Base-by-base conservation (phyloP, 2,329 filamentous ascomycete genomes). In the Xylariaceae sp. region DNA sequence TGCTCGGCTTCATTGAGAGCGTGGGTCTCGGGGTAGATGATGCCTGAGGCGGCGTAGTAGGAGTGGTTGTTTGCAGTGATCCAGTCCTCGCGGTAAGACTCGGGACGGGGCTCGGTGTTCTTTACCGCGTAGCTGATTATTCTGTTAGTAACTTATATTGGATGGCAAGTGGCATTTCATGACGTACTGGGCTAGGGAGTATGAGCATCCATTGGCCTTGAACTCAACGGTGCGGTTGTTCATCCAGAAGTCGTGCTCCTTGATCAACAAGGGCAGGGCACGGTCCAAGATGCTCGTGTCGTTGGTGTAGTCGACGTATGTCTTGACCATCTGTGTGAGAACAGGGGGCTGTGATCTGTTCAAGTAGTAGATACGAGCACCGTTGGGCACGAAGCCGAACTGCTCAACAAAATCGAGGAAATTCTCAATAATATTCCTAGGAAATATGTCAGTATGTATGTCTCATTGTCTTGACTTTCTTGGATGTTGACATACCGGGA, bases 341-440 rank as follows among this genome's bases (percentile, higher is more conserved):
- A 89, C 71, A 1, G 86, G 86, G 15, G 86, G 86, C 71, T 88
- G 86, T 1, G 84, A 87, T 35, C 86, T 80, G 70, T 88, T 87
- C 57, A 87, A 76, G 65, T 88, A 89, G 75, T 89, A 88, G 30
- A 82, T 67, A 11, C 86, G 77, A n/a, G 83, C 84, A 6, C 86
- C 86, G 61, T 89, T 89, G 44, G 86, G 86, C 3, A 88, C 79
- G 67, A 88, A 87, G 9, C 86, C 86, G 64, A 82, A 84, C 8
- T 78, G 71, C 9, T 88, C 84, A 3, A 89, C 79, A 44, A 88
- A 77, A 65, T 88, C 86, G 9, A 88, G 74, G 65, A 88, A 88
- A 69, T 89, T 89, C 68, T 88, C 84, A 62, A 88, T 86, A 35
- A 84, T 86, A 71, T 88, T 87, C 68, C 69, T 72, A 50, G 9